A percentile compares a stretch with the other conserved stretches of the same genome.
Evolutionary conservation across 495 filamentous ascomycete genomes (phyloP).

Genomic region (Cercophora samala): DNA sequence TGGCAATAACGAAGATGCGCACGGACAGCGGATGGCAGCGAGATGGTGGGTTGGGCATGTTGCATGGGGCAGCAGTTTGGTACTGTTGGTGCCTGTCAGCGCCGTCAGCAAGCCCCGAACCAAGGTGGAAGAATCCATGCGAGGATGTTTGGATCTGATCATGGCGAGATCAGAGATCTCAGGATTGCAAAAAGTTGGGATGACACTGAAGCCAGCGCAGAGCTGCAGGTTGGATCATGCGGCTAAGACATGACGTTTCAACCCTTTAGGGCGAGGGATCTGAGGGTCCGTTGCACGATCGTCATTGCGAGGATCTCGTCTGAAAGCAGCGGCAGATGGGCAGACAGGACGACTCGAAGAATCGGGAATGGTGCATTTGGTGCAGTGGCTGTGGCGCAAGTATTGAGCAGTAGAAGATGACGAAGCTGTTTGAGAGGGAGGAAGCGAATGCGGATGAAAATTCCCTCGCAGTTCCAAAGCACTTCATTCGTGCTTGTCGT

Average conservation of each 20-base stretch:
- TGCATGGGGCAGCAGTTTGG: not conserved
- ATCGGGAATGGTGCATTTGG: not conserved
- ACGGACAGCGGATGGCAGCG: not conserved
- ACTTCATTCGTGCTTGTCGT: not conserved
- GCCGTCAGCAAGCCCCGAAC: conserved; percentile 6
- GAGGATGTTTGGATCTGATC: not conserved
- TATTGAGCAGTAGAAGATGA: not conserved
- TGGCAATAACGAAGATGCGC: not conserved
- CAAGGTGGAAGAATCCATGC: not conserved
- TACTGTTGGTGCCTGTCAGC: conserved; percentile 2
- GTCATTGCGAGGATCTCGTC: conserved; percentile 3
- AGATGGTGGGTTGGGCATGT: not conserved
- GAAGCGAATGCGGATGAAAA: not conserved
- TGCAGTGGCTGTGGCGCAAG: not conserved
- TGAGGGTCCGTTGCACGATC: conserved; percentile 2
- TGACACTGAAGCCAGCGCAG: not conserved
- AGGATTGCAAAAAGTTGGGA: not conserved
- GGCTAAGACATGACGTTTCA: conserved; percentile 5
- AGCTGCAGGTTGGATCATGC: not conserved
- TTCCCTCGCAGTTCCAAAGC: not conserved
- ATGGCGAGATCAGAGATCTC: not conserved
- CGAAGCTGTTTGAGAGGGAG: not conserved
- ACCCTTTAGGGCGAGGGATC: not conserved
- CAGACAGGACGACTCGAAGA: not conserved
- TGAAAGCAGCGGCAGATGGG: not conserved